These are phyloP conservation scores for Quercus mongolica DNA, from an alignment of 306 rosid species.

Conservation along the genomic window DNA sequence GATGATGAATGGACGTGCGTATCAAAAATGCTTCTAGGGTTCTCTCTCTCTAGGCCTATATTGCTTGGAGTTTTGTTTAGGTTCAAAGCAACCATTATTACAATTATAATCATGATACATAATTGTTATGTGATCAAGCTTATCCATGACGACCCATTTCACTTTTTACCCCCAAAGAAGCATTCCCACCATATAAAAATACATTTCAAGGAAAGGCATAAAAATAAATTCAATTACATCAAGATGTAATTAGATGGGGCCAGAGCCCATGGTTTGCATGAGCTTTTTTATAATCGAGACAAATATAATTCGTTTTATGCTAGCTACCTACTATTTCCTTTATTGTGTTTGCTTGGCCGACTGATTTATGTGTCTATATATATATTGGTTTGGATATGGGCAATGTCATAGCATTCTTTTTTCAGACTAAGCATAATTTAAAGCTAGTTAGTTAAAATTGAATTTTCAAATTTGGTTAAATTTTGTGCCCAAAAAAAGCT, in stretches of 20 bases:
- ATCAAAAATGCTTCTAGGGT: constrained; percentile 40
- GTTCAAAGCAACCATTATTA: constrained; percentile 43
- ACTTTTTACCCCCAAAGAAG: constrained; percentile 9
- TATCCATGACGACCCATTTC: not conserved
- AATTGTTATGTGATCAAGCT: constrained; percentile 1
- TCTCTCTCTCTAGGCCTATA: constrained; percentile 32
- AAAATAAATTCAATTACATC: not conserved
- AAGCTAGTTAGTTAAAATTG: not conserved
- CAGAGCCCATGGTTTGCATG: too few species aligned
- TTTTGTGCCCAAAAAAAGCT: not conserved
- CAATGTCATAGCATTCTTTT: not conserved
- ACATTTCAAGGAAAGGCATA: not conserved
- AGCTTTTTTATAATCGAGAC: too few species aligned
- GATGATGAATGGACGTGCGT: constrained; percentile 24
- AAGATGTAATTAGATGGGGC: not conserved
- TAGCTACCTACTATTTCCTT: not conserved
- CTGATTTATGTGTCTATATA: not conserved
- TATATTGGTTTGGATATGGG: not conserved
- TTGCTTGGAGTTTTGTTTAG: constrained; percentile 50
- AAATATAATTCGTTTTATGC: too few species aligned
- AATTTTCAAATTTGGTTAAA: not conserved
- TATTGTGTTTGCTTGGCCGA: not conserved
- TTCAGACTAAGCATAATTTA: not conserved
- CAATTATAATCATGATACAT: constrained; percentile 19
- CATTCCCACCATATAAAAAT: not conserved